Conservation (phyloP, 2,329 filamentous ascomycete species). For the Leptoxyphium fumago region DNA sequence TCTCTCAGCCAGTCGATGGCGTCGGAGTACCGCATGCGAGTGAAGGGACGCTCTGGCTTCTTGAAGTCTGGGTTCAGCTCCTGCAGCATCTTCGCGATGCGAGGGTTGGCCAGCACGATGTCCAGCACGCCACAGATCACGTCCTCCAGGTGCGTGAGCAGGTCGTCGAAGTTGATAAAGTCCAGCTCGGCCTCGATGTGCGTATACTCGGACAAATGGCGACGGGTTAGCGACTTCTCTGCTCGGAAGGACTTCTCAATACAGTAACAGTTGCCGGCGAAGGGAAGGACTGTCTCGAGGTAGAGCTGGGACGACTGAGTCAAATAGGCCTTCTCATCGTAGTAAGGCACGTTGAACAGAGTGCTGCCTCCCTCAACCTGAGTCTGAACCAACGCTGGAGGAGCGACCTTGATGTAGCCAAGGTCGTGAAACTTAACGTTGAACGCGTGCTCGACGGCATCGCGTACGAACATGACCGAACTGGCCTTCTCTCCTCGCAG, state of each 20-base stretch:
- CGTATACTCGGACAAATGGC: conserved; percentile 90
- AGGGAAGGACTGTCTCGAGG: conserved; percentile 84
- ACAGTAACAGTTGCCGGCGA: conserved; percentile 89
- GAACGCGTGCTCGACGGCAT: conserved; percentile 69
- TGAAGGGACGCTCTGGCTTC: conserved; percentile 69
- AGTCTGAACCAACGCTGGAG: conserved; percentile 84
- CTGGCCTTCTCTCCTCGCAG: conserved; percentile 73
- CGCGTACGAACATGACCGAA: conserved; percentile 76
- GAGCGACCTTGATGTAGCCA: conserved; percentile 67
- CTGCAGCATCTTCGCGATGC: conserved; percentile 58
- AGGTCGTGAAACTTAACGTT: conserved; percentile 62
- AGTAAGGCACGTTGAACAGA: conserved; percentile 80
- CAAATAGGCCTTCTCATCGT: conserved; percentile 78
- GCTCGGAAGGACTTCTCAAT: conserved; percentile 98
- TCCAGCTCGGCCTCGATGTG: conserved; percentile 94
- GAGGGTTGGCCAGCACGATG: conserved; percentile 56
- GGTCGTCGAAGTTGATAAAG: conserved; percentile 83
- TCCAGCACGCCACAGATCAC: conserved; percentile 80
- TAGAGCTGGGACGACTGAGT: conserved; percentile 97
- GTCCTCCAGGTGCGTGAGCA: conserved; percentile 74
- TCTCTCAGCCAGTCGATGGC: conserved; percentile 89
- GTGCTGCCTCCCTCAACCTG: conserved; percentile 88
- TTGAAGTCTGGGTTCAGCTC: conserved; percentile 84
- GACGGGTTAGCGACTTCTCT: conserved; percentile 86
- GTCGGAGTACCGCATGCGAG: conserved; percentile 87